Base-by-base conservation (phyloP, 805 yeast species). In the Naumovozyma castellii region DNA sequence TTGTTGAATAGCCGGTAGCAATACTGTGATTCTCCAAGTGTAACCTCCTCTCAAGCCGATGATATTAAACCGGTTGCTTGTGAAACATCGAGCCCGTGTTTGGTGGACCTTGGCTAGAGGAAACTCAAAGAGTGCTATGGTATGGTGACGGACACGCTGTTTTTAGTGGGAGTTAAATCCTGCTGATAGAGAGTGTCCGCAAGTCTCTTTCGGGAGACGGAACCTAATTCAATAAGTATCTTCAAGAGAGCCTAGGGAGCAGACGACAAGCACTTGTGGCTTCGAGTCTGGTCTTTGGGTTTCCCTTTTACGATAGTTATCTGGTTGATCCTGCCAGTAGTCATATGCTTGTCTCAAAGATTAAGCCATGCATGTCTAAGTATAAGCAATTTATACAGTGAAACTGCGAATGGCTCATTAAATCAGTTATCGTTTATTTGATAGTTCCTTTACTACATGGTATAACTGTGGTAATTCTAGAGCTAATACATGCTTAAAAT, bases 241-340 rank as follows among this genome's bases (percentile, higher is more conserved):
- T 46, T 35, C 50, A 35, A 37, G n/a, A n/a, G n/a, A n/a, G n/a
- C n/a, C n/a, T n/a, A n/a, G n/a, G n/a, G n/a, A 37, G 20, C 29
- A 20, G 33, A 22, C 37, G 31, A 33, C 8, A 20, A 5, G 6
- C 18, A 15, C n/a, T 17, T 18, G 39, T 20, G 37, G 32, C 36
- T 38, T 36, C 25, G 35, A 37, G 39, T 30, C 25, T 9, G 15
- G 13, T 35, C 34, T 39, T 31, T 33, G 40, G 35, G 32, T 43
- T 30, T 30, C 41, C 25, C 31, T 33, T 34, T 34, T 31, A 50
- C 37, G 51, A 48, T 50, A 50, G 54, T 65, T 66, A 65, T 62
- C 69, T 65, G 69, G 69, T 66, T 66, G 70, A 66, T 67, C 69
- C 69, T 66, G 69, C 69, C 69, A 66, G 70, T 66, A 67, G 69